Conservation (phyloP, 495 filamentous ascomycete species). For the Halenospora varia region DNA sequence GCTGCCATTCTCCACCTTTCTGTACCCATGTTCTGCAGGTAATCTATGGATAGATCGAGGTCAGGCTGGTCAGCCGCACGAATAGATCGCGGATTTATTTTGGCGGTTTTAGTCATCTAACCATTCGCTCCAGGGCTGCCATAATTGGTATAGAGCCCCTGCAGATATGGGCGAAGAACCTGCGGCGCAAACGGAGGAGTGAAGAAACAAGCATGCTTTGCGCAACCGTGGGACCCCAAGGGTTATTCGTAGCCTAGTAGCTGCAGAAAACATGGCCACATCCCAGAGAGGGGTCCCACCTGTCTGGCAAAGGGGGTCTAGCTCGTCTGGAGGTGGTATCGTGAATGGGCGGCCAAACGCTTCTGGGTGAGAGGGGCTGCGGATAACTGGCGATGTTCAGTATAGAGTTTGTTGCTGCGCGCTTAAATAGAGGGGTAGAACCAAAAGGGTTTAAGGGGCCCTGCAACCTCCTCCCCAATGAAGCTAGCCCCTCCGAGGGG, state of each 20-base stretch:
- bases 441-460: background rate
- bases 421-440: background rate
- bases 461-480: background rate
- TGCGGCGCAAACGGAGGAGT: background rate
- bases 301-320: background rate
- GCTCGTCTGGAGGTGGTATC: background rate
- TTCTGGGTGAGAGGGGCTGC: background rate
- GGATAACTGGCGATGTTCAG: background rate
- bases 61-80: background rate
- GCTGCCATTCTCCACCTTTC: background rate
- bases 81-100: background rate
- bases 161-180: background rate
- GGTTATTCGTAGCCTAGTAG: background rate
- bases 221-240: background rate
- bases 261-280: background rate
- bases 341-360: background rate
- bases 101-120: background rate
- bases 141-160: background rate
- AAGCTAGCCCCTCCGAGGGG: background rate
- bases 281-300: background rate
- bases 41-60: background rate
- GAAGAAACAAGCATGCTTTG: background rate
- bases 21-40: background rate
- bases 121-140: background rate
- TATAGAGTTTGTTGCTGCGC: background rate